Evolutionary conservation across 331 rosid genomes (phyloP).

Genomic region (Acacia concinna): DNA sequence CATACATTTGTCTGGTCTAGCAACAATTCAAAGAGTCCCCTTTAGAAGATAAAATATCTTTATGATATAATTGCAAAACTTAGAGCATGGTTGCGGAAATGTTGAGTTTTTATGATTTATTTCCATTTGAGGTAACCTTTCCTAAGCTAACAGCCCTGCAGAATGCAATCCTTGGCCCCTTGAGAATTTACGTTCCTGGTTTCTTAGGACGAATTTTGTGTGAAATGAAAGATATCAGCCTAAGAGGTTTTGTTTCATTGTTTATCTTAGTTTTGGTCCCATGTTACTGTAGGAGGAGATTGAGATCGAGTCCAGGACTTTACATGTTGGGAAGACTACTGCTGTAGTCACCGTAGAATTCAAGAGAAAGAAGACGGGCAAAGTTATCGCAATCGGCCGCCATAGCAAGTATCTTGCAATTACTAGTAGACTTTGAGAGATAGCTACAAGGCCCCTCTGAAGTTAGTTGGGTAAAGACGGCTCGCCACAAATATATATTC

Average conservation of each 20-base stretch:
- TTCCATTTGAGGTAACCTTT: not conserved
- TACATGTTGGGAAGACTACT: constrained; percentile 68
- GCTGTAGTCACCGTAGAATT: constrained; percentile 74
- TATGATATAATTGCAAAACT: not conserved
- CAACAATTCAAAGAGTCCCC: not conserved
- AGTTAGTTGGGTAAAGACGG: not conserved
- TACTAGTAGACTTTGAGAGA: constrained; percentile 61
- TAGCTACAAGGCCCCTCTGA: not conserved
- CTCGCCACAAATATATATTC: not conserved
- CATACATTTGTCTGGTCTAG: not conserved
- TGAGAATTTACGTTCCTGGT: constrained; percentile 6
- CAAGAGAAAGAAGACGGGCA: constrained; percentile 71
- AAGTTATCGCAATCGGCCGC: constrained; percentile 82
- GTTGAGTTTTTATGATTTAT: not conserved
- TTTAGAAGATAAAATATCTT: not conserved
- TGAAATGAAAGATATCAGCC: not conserved
- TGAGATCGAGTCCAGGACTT: constrained; percentile 67
- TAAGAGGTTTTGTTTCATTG: not conserved
- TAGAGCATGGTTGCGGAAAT: not conserved
- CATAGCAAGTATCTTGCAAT: constrained; percentile 75
- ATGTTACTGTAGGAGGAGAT: constrained; percentile 65
- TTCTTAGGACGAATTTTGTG: constrained; percentile 6
- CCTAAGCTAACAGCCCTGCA: not conserved
- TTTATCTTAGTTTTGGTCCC: not conserved
- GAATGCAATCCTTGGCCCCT: not conserved